Percentiles rank a stretch among this genome's conserved stretches.
Conservation (phyloP, 2,329 filamentous ascomycete species). For the Penicillium sp. region DNA sequence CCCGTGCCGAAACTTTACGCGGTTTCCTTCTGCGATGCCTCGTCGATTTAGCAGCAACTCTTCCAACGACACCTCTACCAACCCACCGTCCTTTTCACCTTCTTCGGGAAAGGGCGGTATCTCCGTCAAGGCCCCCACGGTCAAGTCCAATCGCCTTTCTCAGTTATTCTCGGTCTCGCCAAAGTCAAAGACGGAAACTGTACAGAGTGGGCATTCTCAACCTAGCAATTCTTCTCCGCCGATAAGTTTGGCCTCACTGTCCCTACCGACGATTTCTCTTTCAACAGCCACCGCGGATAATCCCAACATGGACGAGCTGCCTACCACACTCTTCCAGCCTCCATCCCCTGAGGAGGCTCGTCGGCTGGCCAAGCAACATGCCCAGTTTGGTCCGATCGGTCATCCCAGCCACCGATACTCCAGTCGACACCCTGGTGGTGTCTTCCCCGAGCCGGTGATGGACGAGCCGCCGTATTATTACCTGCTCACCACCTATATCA, state of each 20-base stretch:
- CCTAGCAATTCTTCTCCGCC: conserved; percentile 54
- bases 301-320: conserved; percentile 67
- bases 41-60: conserved; percentile 60
- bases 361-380: conserved; percentile 71
- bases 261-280: conserved; percentile 85
- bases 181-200: conserved; percentile 64
- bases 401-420: conserved; percentile 81
- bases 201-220: conserved; percentile 55
- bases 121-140: conserved; percentile 48
- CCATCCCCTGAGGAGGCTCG: conserved; percentile 79
- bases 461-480: conserved; percentile 97
- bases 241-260: conserved; percentile 69
- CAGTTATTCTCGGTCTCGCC: conserved; percentile 80
- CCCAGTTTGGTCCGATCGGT: conserved; percentile 85
- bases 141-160: conserved; percentile 71
- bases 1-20: conserved; percentile 13
- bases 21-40: conserved; percentile 55
- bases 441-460: conserved; percentile 78
- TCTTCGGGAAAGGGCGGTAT: conserved; percentile 55
- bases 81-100: conserved; percentile 50
- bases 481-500: conserved; percentile 96
- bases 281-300: conserved; percentile 79
- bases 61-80: conserved; percentile 51
- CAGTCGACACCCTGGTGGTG: conserved; percentile 78
- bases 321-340: conserved; percentile 82